These are phyloP conservation scores for Phytopythium helicoides DNA, from an alignment of 352 stramenopile genomes.

Conservation along the genomic window DNA sequence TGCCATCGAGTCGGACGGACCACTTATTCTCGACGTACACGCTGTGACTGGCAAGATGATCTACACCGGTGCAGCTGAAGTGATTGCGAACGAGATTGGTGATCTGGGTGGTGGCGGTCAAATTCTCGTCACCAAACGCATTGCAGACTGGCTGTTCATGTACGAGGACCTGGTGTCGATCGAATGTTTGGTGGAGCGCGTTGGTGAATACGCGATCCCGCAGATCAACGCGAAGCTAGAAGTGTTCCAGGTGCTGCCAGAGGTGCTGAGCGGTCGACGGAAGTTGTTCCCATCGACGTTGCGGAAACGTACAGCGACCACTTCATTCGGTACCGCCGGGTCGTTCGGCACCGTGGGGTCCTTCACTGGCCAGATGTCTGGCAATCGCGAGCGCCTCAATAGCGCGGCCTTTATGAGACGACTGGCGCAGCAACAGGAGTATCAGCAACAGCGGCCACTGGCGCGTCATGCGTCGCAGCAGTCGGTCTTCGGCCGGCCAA, in stretches of 20 bases:
- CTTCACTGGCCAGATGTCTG: not conserved
- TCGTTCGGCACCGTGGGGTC: conserved; percentile 38
- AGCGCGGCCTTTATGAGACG: conserved; percentile 9
- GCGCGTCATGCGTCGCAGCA: conserved; percentile 26
- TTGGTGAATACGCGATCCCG: conserved; percentile 35
- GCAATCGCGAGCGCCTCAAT: conserved; percentile 13
- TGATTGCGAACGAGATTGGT: conserved; percentile 48
- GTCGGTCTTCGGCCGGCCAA: conserved; percentile 35
- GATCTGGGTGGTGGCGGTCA: conserved; percentile 48
- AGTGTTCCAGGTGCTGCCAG: conserved; percentile 31
- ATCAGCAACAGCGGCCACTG: conserved; percentile 7
- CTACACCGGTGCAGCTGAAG: conserved; percentile 44
- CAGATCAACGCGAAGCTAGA: conserved; percentile 31
- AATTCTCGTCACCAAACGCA: conserved; percentile 44
- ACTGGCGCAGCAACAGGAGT: conserved; percentile 24
- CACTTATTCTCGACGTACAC: conserved; percentile 33
- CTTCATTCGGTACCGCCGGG: conserved; percentile 9
- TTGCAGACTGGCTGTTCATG: conserved; percentile 43
- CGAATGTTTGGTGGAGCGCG: conserved; percentile 25
- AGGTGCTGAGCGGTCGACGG: conserved; percentile 21
- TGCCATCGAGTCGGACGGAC: conserved; percentile 29
- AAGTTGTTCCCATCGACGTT: conserved; percentile 25
- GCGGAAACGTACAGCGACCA: conserved; percentile 17
- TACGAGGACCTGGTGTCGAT: conserved; percentile 34
- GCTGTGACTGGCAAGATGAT: conserved; percentile 48